Evolutionary conservation across 1,284 basidiomycete species (phyloP), one percentile per base, ranked within the genome.

Genomic region (Boletus holoroseus): DNA sequence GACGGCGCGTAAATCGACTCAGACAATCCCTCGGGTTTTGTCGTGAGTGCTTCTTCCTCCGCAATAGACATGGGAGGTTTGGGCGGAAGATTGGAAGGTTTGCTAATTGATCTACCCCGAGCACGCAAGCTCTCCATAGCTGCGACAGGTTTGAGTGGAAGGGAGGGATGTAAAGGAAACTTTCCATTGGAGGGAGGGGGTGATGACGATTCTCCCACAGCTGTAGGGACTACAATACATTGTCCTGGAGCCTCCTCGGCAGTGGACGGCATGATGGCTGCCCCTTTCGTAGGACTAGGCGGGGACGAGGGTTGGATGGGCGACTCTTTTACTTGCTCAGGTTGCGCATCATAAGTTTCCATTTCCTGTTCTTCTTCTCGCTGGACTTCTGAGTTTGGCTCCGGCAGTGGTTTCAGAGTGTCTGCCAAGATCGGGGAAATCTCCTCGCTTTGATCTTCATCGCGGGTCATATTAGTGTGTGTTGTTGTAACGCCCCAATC

Each of bases 341-440:
- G 47, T n/a, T 45, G 53, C 44, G n/a, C 24, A 18, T 57, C 53
- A 37, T 56, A 57, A 15, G 55, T 55, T 38, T 65, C 59, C 46
- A 57, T 58, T 34, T 63, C 59, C 16, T 49, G 59, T 13, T 54
- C 61, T 31, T 60, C 50, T 34, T 57, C 53, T 31, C 45, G 49
- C 22, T 47, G 55, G 31, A 44, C 53, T 18, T 67, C 62, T 8
- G 61, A 61, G 37, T 58, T 58, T 43, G 73, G 68, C 46, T 77
- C 79, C 6, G 84, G 84, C n/a, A 87, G 68, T 13, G 83, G 76
- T 61, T 71, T 82, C 47, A 88, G 68, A 34, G 81, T 74, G 57
- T 81, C 83, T 44, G 80, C 77, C 37, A 84, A 72, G 44, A 88
- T 85, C 0, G 85, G 85, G 2, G 85, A 87, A 46, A 87, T 85